A percentile compares a stretch with the other conserved stretches of the same genome.
phyloP scores from a whole-genome alignment of 2,329 filamentous ascomycete genomes.

The Claviceps citrina region DNA sequence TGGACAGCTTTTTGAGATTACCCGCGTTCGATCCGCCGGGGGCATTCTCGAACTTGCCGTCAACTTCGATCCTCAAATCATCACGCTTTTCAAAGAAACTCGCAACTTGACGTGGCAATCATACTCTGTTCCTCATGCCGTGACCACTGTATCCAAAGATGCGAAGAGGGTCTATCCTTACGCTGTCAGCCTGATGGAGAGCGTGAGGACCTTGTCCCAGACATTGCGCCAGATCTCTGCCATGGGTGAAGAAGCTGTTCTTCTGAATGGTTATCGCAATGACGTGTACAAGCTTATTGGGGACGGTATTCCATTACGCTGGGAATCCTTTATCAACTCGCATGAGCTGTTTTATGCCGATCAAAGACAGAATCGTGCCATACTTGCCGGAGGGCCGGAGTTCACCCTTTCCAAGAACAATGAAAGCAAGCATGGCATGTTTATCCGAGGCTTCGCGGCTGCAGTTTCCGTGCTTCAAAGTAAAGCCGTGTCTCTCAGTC shows the following conservation, averaged over 20 bases:
- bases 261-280: conserved; percentile 83
- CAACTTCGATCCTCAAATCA: conserved; percentile 95
- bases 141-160: conserved; percentile 93
- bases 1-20: conserved; percentile 81
- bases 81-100: conserved; percentile 96
- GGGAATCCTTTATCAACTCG: conserved; percentile 96
- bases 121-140: conserved; percentile 82
- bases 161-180: conserved; percentile 98
- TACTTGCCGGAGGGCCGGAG: conserved; percentile 23
- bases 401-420: conserved; percentile 36
- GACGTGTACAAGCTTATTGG: conserved; percentile 70
- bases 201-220: conserved; percentile 82
- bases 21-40: conserved; percentile 74
- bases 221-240: conserved; percentile 69
- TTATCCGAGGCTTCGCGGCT: conserved; percentile 82
- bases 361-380: conserved; percentile 29
- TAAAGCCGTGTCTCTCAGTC: conserved; percentile 66
- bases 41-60: conserved; percentile 78
- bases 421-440: conserved; percentile 91
- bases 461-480: conserved; percentile 76
- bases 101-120: conserved; percentile 91
- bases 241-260: conserved; percentile 74
- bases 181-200: conserved; percentile 96
- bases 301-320: conserved; percentile 80
- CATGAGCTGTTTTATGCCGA: conserved; percentile 67